These are phyloP conservation scores for Escallonia rubra DNA, from an alignment of 129 eudicot species.

Conservation along the genomic window DNA sequence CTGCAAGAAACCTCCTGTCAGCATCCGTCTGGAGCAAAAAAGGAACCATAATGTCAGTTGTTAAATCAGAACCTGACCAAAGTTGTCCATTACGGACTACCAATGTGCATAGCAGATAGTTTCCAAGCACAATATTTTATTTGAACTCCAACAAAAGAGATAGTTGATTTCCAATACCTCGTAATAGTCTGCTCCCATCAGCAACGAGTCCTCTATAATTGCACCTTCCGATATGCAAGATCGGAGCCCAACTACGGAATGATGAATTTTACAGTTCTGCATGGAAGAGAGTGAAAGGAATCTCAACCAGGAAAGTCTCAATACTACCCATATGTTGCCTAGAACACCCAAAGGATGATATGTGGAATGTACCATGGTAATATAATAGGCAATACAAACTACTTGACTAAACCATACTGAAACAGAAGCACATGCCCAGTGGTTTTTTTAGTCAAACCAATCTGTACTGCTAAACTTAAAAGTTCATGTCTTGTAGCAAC, in stretches of 20 bases:
- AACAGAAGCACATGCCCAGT: not conserved
- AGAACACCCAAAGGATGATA: no score
- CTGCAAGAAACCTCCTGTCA: slow-evolving; percentile 69
- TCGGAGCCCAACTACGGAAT: slow-evolving; percentile 93
- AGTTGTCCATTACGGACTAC: not conserved
- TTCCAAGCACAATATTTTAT: not conserved
- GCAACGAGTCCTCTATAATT: slow-evolving; percentile 73
- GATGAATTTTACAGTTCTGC: slow-evolving; percentile 97
- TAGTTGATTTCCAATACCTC: slow-evolving; percentile 44
- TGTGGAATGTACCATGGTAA: not conserved
- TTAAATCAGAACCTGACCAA: not conserved
- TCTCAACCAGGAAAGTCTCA: not conserved
- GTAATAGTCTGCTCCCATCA: slow-evolving; percentile 98
- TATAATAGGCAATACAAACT: not conserved
- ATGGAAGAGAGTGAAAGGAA: slow-evolving; percentile 9
- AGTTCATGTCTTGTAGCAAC: not conserved
- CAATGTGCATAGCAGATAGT: not conserved
- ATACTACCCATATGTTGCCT: no score
- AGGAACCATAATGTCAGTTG: not conserved
- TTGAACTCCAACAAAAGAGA: not conserved
- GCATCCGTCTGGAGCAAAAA: slow-evolving; percentile 73
- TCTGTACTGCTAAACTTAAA: no score
- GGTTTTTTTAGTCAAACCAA: no score
- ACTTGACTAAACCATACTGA: not conserved
- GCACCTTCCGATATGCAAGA: slow-evolving; percentile 97